Evolutionary conservation across 306 rosid genomes (phyloP), one percentile per base, ranked within the genome.

Genomic region (Trifolium repens): DNA sequence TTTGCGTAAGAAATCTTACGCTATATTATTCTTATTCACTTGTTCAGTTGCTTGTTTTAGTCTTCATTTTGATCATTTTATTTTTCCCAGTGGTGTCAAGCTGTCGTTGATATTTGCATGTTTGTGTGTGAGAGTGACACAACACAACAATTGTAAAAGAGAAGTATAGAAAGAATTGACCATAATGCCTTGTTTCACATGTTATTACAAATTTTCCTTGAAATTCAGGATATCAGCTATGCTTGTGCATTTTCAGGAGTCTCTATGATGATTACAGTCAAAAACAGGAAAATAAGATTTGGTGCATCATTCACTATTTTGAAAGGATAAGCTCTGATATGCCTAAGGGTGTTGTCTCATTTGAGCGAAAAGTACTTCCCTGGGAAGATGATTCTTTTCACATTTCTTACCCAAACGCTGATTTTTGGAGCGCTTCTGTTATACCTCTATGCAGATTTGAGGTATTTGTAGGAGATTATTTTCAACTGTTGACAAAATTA

Each of bases 281-380:
- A 71, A 90, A 73, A 64, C 97, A 88, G 82, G 91, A 91, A 87
- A 86, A 58, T 79, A 94, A 94, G 96, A 86, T 94, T 81, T 57
- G 81, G 80, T 94, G 98, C 85, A 79, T 91, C 19, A 57, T 89
- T 76, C 97, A 91, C 82, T 91, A 94, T 84, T 90, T 94, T 87
- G 84, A 83, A 83, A 89, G 93, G 89, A 89, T 89, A 84, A 83
- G 86, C 81, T 79, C 87, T 80, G 47, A 64, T 62, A 84, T 88
- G 82, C 98, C 96, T 15, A 24, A 42, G 80, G 94, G 97, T 42
- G 54, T 80, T 57, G 92, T 94, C 80, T 90, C 97, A 35, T 91
- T 86, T 86, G 98, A 94, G 86, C 89, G 96, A 67, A 94, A 94
- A 85, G 89, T 90, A 67, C 97, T 91, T 81, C 87, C 89, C 78